These are phyloP conservation scores for Picea engelmannii DNA, from an alignment of 83 land plant genomes.

Conservation along the genomic window DNA sequence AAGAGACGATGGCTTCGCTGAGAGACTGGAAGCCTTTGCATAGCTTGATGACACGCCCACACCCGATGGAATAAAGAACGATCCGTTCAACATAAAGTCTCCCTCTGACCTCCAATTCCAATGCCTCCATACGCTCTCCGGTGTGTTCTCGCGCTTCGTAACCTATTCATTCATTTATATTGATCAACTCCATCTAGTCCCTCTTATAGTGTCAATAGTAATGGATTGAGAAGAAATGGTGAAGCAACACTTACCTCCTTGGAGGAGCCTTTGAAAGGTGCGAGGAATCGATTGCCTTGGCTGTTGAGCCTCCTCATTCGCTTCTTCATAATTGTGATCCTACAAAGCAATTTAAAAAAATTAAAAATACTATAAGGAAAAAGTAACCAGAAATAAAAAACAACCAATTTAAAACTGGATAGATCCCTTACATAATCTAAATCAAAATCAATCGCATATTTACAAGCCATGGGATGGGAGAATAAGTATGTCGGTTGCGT, in stretches of 20 bases:
- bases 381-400: too few species aligned
- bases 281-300: constrained; percentile 68
- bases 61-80: constrained; percentile 36
- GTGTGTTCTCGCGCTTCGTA: constrained; percentile 22
- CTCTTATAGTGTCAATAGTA: background rate
- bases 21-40: constrained; percentile 48
- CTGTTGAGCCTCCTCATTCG: constrained; percentile 34
- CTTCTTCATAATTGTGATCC: too few species aligned
- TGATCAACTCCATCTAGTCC: background rate
- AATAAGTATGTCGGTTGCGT: too few species aligned
- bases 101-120: constrained; percentile 13
- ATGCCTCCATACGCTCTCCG: constrained; percentile 19
- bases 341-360: too few species aligned
- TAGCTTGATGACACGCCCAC: constrained; percentile 43
- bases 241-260: constrained; percentile 64
- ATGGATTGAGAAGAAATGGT: too few species aligned
- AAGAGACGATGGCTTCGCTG: constrained; percentile 43
- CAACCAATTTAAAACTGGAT: too few species aligned
- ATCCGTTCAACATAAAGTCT: constrained; percentile 43
- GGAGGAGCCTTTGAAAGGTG: constrained; percentile 42
- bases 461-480: too few species aligned
- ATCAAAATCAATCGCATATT: too few species aligned
- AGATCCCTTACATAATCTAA: too few species aligned
- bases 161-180: constrained; percentile 14
- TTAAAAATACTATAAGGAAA: too few species aligned